Base-by-base conservation (phyloP, 495 filamentous ascomycete species). In the Astrocystis sublimbata region DNA sequence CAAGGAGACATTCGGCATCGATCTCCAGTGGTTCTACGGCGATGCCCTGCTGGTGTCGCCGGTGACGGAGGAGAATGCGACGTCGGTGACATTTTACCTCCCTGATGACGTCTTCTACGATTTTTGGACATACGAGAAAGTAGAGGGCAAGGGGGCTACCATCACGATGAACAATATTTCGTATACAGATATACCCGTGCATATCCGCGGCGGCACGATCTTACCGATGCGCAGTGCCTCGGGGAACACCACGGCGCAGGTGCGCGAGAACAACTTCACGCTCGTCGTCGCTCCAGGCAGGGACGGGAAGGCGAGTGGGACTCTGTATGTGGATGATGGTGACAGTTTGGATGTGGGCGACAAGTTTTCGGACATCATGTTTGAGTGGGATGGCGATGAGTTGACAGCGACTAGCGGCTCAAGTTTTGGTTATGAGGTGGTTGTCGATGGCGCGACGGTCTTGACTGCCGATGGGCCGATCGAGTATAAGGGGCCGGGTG, bases 21-120 rank as follows among this genome's bases (percentile, higher is more conserved):
- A 88, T 24, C 65, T 77, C 6, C 89, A 93, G 67, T 94, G 86
- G 78, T 89, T 93, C 78, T 90, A 83, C 72, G 90, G 90, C 7
- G 76, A 85, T 17, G 79, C 83, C 7, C 71, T 93, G 58, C 81
- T 93, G 19, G 83, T 93, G 35, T 81, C 83, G 13, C 90, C 90
- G 3, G 90, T 93, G 10, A 85, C 78, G 0, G 80, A 85, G 1
- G 76, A 87, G 60, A 81, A 84, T 51, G 70, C 76, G 13, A 91
- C 87, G 0, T 79, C 80, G n/a, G 88, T 91, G 9, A 76, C 82
- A 15, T 85, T 88, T 47, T 93, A 93, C 74, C 82, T 93, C 49
- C 89, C 90, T 40, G 67, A 87, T 28, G 89, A 89, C 67, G 67
- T 86, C 62, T 92, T 90, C 77, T 93, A 93, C 74, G 88, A 92